These are phyloP conservation scores for Amylocarpus encephaloides DNA, from an alignment of 2,329 filamentous ascomycete species.

Conservation along the genomic window DNA sequence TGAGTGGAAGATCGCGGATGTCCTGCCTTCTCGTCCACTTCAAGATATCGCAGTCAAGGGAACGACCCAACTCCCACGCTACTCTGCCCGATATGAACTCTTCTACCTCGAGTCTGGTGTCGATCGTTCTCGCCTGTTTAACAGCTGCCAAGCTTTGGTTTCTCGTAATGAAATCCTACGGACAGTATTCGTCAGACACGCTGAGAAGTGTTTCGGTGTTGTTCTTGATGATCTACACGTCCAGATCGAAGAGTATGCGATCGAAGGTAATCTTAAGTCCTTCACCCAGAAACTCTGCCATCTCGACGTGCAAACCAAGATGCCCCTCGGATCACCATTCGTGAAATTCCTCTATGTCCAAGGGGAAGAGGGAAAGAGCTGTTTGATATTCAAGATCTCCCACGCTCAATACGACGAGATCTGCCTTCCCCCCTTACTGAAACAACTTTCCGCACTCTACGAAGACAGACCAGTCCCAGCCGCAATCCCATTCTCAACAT, in stretches of 20 bases:
- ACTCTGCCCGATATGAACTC: constrained; percentile 35
- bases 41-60: constrained; percentile 38
- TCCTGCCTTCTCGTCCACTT: constrained; percentile 34
- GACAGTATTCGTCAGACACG: constrained; percentile 34
- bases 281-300: constrained; percentile 31
- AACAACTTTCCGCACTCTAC: constrained; percentile 18
- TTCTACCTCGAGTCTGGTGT: constrained; percentile 30
- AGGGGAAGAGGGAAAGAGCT: constrained; percentile 24
- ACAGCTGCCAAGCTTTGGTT: constrained; percentile 29
- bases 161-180: constrained; percentile 34
- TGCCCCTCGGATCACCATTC: constrained; percentile 36
- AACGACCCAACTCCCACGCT: constrained; percentile 31
- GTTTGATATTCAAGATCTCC: constrained; percentile 39
- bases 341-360: constrained; percentile 26
- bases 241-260: constrained; percentile 24
- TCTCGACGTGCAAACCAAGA: constrained; percentile 32
- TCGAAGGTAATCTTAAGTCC: constrained; percentile 29
- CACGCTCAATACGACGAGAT: constrained; percentile 60
- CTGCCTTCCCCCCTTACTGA: constrained; percentile 40
- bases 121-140: constrained; percentile 25
- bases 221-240: constrained; percentile 32
- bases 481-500: constrained; percentile 35
- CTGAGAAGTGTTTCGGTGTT: constrained; percentile 32
- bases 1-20: constrained; percentile 34
- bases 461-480: constrained; percentile 32